These are phyloP conservation scores for Solanum sejunctum DNA, from an alignment of 257 asterid genomes.

Conservation along the genomic window DNA sequence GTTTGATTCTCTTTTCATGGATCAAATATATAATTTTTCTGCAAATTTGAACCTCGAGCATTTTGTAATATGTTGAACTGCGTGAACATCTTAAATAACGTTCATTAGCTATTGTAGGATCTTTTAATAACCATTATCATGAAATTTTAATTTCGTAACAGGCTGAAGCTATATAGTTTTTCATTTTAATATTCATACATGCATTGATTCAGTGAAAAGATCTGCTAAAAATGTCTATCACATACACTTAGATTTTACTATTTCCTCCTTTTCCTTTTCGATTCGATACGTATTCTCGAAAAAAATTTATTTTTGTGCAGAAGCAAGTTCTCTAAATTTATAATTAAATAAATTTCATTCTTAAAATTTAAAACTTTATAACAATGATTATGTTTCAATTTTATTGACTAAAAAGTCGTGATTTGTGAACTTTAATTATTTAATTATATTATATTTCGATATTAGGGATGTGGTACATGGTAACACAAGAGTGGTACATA, in stretches of 20 bases:
- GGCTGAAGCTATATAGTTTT: not conserved
- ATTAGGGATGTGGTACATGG: slow-evolving; percentile 45
- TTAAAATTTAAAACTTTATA: not conserved
- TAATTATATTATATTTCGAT: not conserved
- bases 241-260: not conserved
- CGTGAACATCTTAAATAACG: not conserved
- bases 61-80: not conserved
- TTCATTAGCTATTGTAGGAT: too few species aligned
- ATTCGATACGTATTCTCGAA: too few species aligned
- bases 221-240: too few species aligned
- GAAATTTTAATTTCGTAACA: too few species aligned
- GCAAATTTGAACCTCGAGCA: not conserved
- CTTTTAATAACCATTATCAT: too few species aligned
- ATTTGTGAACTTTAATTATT: not conserved
- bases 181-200: not conserved
- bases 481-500: slow-evolving; percentile 54
- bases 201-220: not conserved
- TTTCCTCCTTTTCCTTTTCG: too few species aligned
- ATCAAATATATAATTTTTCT: not conserved
- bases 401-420: not conserved
- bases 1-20: not conserved
- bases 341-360: not conserved
- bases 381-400: not conserved
- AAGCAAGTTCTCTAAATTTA: not conserved
- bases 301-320: not conserved